Evolutionary conservation across 257 asterid genomes (phyloP).

Genomic region (Verbascum thapsus): DNA sequence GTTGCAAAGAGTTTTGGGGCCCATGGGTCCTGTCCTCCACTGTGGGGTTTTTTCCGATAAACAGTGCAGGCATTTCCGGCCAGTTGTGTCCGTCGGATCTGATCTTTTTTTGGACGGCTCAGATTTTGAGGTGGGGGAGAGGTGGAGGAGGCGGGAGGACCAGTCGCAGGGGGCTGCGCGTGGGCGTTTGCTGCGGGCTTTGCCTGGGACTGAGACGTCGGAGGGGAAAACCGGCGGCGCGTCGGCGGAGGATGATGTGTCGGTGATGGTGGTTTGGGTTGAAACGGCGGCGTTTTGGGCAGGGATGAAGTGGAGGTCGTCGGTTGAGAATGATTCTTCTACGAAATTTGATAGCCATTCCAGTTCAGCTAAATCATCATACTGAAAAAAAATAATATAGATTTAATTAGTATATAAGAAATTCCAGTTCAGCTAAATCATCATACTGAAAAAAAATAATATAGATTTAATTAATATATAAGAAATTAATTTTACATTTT

Average conservation of each 20-base stretch:
- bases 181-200: slow-evolving; percentile 97
- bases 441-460: slow-evolving; percentile 54
- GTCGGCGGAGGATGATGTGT: slow-evolving; percentile 60
- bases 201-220: slow-evolving; percentile 84
- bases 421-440: slow-evolving; percentile 93
- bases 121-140: slow-evolving; percentile 52
- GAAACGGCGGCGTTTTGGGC: slow-evolving; percentile 44
- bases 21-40: slow-evolving; percentile 99
- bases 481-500: slow-evolving; percentile 41
- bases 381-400: slow-evolving; percentile 40
- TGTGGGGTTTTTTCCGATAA: slow-evolving; percentile 96
- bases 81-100: slow-evolving; percentile 53
- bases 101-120: slow-evolving; percentile 41
- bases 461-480: not conserved
- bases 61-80: slow-evolving; percentile 87
- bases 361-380: slow-evolving; percentile 89
- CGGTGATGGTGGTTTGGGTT: slow-evolving; percentile 30
- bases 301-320: slow-evolving; percentile 64
- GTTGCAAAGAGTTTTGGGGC: slow-evolving; percentile 93
- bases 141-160: slow-evolving; percentile 84
- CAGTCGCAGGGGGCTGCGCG: slow-evolving; percentile 95
- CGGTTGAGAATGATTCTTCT: slow-evolving; percentile 94
- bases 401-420: too few relatives aligned
- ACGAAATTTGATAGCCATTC: slow-evolving; percentile 99
- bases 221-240: slow-evolving; percentile 52